Conservation (phyloP, 805 yeast genomes). For the Saccharomycopsis oosterbeekiorum region DNA sequence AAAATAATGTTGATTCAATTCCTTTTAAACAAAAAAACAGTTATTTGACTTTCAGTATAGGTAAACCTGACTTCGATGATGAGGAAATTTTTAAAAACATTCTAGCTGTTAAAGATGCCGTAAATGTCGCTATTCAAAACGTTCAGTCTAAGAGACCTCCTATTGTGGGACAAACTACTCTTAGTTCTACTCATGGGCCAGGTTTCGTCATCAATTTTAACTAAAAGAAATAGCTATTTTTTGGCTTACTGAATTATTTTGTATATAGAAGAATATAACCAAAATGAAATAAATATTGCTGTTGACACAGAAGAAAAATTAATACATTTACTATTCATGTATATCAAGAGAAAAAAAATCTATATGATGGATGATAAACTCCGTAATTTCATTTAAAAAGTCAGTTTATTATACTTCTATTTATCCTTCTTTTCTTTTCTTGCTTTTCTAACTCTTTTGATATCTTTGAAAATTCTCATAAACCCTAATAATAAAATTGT, state of each 20-base stretch:
- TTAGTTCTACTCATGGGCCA: slow-evolving; percentile 72
- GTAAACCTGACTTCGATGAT: slow-evolving; percentile 69
- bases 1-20: slow-evolving; percentile 51
- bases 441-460: slow-evolving; percentile 5
- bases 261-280: background rate
- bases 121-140: slow-evolving; percentile 41
- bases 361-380: background rate
- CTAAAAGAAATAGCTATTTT: background rate
- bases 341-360: background rate
- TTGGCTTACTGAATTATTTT: background rate
- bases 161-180: slow-evolving; percentile 55
- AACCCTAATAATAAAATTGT: slow-evolving; percentile 51
- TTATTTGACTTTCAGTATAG: slow-evolving; percentile 58
- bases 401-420: background rate
- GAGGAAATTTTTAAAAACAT: slow-evolving; percentile 64
- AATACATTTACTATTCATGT: too few species aligned
- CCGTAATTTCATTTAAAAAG: background rate
- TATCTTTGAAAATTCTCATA: slow-evolving; percentile 36
- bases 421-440: background rate
- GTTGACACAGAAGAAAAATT: too few species aligned
- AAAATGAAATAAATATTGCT: background rate
- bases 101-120: slow-evolving; percentile 52
- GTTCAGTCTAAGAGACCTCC: slow-evolving; percentile 61
- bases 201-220: slow-evolving; percentile 54
- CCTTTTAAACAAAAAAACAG: slow-evolving; percentile 69